A percentile compares a stretch with the other conserved stretches of the same genome.
Evolutionary conservation across 352 stramenopile species (phyloP).

Genomic region (Phytophthora agathidicida): DNA sequence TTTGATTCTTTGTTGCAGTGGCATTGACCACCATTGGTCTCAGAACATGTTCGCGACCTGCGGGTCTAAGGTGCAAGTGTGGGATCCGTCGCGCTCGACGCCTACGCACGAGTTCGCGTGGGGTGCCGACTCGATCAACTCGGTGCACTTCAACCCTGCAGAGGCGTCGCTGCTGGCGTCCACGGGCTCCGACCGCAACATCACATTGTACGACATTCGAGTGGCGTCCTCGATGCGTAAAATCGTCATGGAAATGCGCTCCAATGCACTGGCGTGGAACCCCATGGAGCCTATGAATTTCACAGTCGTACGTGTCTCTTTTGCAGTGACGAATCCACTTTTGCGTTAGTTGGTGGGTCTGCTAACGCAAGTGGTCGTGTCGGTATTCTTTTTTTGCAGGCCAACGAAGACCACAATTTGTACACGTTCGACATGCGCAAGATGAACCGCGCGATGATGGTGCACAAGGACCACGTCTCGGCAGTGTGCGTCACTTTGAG

Average conservation of each 20-base stretch:
- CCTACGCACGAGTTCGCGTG: slow-evolving; percentile 94
- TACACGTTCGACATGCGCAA: slow-evolving; percentile 99
- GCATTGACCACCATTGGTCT: slow-evolving; percentile 98
- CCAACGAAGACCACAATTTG: slow-evolving; percentile 99
- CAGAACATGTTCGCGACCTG: slow-evolving; percentile 94
- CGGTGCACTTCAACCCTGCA: slow-evolving; percentile 95
- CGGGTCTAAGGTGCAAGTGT: slow-evolving; percentile 95
- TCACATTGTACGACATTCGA: slow-evolving; percentile 95
- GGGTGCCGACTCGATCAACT: slow-evolving; percentile 96
- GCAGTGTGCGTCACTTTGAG: slow-evolving; percentile 87
- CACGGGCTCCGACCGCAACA: slow-evolving; percentile 92
- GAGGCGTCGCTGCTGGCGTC: slow-evolving; percentile 96
- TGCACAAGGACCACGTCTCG: slow-evolving; percentile 99
- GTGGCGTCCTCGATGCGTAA: slow-evolving; percentile 95
- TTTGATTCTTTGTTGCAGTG: slow-evolving; percentile 75
- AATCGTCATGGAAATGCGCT: slow-evolving; percentile 95
- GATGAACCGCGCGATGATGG: slow-evolving; percentile 91
- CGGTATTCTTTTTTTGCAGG: slow-evolving; percentile 47
- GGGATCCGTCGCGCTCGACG: slow-evolving; percentile 93
- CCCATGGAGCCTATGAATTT: slow-evolving; percentile 99
- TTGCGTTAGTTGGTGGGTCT: background rate
- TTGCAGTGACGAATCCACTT: slow-evolving; percentile 4
- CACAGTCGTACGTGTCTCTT: slow-evolving; percentile 81
- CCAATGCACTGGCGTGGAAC: slow-evolving; percentile 99
- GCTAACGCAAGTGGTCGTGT: too few relatives aligned